Evolutionary conservation across 2,329 filamentous ascomycete genomes (phyloP).

Genomic region (Polychaeton citri): DNA sequence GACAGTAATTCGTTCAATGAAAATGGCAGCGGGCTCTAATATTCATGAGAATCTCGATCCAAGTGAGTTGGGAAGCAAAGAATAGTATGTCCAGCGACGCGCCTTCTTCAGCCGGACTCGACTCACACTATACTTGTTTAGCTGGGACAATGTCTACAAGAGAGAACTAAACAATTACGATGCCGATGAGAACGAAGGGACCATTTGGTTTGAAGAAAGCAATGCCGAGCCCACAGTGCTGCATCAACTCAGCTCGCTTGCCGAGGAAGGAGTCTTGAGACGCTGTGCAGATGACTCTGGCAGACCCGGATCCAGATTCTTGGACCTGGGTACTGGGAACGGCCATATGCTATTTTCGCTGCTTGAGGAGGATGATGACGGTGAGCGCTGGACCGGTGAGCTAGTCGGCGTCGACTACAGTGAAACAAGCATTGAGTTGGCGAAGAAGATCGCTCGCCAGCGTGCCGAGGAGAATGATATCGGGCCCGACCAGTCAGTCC

Average conservation of each 20-base stretch:
- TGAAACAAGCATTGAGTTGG: slow-evolving; percentile 58
- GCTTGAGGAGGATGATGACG: slow-evolving; percentile 38
- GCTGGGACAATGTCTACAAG: slow-evolving; percentile 53
- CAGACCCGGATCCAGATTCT: slow-evolving; percentile 39
- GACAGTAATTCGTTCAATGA: too few species aligned
- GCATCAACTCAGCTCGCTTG: slow-evolving; percentile 44
- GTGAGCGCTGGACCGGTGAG: slow-evolving; percentile 44
- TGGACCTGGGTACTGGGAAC: slow-evolving; percentile 91
- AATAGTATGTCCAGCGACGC: slow-evolving; percentile 77
- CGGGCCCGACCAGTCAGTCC: slow-evolving; percentile 6
- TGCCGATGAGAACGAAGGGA: slow-evolving; percentile 68
- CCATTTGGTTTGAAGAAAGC: slow-evolving; percentile 93
- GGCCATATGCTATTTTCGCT: slow-evolving; percentile 81
- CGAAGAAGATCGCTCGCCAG: slow-evolving; percentile 42
- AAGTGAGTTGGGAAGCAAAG: slow-evolving; percentile 72
- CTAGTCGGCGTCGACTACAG: slow-evolving; percentile 89
- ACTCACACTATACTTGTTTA: too few species aligned
- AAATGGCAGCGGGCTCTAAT: neutral
- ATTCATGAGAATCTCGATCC: slow-evolving; percentile 44
- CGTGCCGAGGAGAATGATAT: slow-evolving; percentile 9
- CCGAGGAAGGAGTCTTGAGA: slow-evolving; percentile 32
- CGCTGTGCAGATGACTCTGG: slow-evolving; percentile 12
- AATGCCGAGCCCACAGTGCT: slow-evolving; percentile 74
- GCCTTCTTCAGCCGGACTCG: too few species aligned
- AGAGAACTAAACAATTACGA: slow-evolving; percentile 59